Evolutionary conservation across 106 monocot species (phyloP).

Genomic region (Phalaenopsis aphrodite): DNA sequence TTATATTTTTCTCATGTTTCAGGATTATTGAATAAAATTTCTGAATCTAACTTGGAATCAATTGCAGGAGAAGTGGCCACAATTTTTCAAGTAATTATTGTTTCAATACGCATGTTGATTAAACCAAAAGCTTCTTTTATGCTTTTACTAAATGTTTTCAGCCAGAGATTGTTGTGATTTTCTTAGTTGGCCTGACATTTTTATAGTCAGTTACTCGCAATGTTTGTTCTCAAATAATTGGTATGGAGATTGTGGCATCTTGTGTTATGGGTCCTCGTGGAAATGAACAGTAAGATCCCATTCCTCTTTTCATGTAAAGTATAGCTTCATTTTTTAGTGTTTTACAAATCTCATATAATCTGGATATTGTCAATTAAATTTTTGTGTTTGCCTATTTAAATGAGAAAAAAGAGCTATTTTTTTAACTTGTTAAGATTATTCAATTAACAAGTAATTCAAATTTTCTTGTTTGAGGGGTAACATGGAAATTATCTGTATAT

Average conservation of each 20-base stretch:
- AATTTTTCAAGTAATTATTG: conserved; percentile 51
- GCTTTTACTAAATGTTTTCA: background rate
- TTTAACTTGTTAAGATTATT: background rate
- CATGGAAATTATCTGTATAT: background rate
- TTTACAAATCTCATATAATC: background rate
- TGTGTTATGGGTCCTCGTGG: conserved; percentile 58
- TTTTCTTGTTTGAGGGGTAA: background rate
- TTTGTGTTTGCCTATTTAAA: background rate
- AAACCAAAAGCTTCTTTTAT: background rate
- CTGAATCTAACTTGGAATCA: conserved; percentile 73
- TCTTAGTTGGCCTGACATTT: background rate
- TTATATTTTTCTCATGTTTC: background rate
- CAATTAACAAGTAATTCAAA: background rate
- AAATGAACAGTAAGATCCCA: conserved; percentile 73
- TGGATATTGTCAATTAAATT: background rate
- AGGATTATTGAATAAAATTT: conserved; percentile 73
- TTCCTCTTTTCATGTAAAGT: background rate
- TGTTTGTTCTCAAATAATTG: conserved; percentile 61
- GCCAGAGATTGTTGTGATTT: background rate
- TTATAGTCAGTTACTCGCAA: conserved; percentile 73
- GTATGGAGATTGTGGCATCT: conserved; percentile 58
- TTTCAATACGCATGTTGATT: background rate
- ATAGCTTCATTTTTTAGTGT: background rate
- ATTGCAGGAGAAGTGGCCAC: conserved; percentile 61
- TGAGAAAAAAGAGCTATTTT: background rate